These are phyloP conservation scores for Phytophthora citricola DNA, from an alignment of 352 stramenopile species.

Conservation along the genomic window DNA sequence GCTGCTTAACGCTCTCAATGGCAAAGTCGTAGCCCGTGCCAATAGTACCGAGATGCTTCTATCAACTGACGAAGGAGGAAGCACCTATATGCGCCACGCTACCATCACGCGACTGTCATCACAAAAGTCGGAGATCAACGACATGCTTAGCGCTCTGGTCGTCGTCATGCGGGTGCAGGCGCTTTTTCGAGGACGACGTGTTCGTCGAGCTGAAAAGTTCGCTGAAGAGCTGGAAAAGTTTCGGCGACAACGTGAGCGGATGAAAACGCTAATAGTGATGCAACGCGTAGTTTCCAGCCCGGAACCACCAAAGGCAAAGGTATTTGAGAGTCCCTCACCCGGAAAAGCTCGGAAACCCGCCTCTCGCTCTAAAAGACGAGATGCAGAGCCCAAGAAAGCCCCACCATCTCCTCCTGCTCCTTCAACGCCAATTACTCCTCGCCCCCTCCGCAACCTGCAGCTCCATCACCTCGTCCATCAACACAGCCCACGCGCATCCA, in stretches of 20 bases:
- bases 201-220: constrained; percentile 38
- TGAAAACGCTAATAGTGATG: constrained; percentile 37
- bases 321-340: neutral
- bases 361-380: constrained; percentile 9
- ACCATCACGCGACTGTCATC: constrained; percentile 16
- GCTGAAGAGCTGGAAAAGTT: constrained; percentile 40
- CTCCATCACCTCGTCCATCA: neutral
- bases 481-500: constrained; percentile 7
- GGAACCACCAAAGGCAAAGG: constrained; percentile 14
- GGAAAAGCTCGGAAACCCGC: constrained; percentile 4
- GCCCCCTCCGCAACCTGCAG: constrained; percentile 1
- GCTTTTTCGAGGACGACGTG: constrained; percentile 39
- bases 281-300: constrained; percentile 28
- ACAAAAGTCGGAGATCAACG: constrained; percentile 5
- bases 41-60: constrained; percentile 16
- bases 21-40: constrained; percentile 29
- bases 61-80: constrained; percentile 1
- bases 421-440: neutral
- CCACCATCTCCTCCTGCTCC: constrained; percentile 3
- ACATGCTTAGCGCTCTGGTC: constrained; percentile 31
- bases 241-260: constrained; percentile 32
- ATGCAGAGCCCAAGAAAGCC: constrained; percentile 10
- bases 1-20: constrained; percentile 67
- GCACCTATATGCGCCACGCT: constrained; percentile 5
- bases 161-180: constrained; percentile 45